Evolutionary conservation across 2,329 filamentous ascomycete species (phyloP).

Genomic region (Colletotrichum lupini): DNA sequence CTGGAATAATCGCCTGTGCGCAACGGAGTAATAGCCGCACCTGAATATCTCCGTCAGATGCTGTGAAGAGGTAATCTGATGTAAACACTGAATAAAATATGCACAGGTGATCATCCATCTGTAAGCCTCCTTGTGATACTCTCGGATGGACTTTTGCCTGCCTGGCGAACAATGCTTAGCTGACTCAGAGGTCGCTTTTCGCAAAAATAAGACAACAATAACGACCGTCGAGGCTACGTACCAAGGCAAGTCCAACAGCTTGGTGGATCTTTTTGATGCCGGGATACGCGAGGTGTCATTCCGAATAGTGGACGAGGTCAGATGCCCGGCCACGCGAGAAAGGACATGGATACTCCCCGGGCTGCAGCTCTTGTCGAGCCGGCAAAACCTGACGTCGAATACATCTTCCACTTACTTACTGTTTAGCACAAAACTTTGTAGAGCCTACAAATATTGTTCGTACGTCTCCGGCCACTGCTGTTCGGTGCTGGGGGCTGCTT

Average conservation of each 20-base stretch:
- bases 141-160: constrained; percentile 6
- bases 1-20: constrained; percentile 12
- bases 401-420: no score
- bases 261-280: background rate
- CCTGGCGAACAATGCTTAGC: background rate
- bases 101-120: constrained; percentile 15
- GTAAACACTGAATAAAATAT: constrained; percentile 15
- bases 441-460: background rate
- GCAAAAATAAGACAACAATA: background rate
- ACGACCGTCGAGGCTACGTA: constrained; percentile 12
- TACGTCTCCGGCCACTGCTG: background rate
- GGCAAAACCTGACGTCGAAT: constrained; percentile 3
- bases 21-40: background rate
- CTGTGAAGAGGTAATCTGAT: constrained; percentile 7
- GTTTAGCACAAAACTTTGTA: background rate
- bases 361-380: constrained; percentile 13
- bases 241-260: background rate
- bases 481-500: background rate
- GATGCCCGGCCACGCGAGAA: constrained; percentile 25
- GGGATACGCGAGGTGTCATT: constrained; percentile 16
- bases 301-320: constrained; percentile 11
- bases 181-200: background rate
- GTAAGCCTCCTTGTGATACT: constrained; percentile 20
- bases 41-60: background rate
- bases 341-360: constrained; percentile 14